Evolutionary conservation across 139 green algal species (phyloP).

Genomic region (Asterochloris erici): DNA sequence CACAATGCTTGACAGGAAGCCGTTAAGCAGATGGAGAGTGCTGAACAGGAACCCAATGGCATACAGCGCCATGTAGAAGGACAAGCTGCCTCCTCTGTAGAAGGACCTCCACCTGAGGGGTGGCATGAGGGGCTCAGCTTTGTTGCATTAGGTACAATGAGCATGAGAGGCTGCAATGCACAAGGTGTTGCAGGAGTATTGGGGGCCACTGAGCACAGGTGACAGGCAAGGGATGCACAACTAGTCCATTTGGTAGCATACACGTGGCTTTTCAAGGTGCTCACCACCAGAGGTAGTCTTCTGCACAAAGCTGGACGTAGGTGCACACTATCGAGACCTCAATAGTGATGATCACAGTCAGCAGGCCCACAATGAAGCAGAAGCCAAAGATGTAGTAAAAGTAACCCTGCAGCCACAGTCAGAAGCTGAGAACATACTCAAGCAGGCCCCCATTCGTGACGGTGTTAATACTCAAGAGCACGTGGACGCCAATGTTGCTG

Average conservation of each 20-base stretch:
- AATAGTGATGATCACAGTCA: constrained; percentile 83
- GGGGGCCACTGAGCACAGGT: not conserved
- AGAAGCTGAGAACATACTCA: not conserved
- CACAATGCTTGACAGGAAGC: constrained; percentile 73
- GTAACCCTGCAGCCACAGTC: constrained; percentile 60
- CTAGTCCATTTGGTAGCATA: not conserved
- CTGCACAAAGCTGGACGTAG: constrained; percentile 85
- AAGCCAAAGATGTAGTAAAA: constrained; percentile 93
- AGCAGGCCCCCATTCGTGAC: too few relatives aligned
- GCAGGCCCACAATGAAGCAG: constrained; percentile 78
- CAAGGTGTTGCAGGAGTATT: not conserved
- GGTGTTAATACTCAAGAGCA: too few relatives aligned
- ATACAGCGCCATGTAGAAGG: constrained; percentile 55
- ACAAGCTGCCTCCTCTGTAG: constrained; percentile 69
- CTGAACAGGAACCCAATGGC: constrained; percentile 68
- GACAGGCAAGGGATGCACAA: not conserved
- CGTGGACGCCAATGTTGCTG: too few relatives aligned
- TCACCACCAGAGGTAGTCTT: constrained; percentile 94
- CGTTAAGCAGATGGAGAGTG: constrained; percentile 59
- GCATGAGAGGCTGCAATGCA: not conserved
- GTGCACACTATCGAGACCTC: constrained; percentile 85
- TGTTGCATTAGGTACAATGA: not conserved
- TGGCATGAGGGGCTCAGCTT: too few relatives aligned
- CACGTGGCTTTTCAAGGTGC: not conserved
- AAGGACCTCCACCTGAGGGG: constrained; percentile 75